phyloP scores from a whole-genome alignment of 345 rosid genomes.

The Citrus trifoliata region DNA sequence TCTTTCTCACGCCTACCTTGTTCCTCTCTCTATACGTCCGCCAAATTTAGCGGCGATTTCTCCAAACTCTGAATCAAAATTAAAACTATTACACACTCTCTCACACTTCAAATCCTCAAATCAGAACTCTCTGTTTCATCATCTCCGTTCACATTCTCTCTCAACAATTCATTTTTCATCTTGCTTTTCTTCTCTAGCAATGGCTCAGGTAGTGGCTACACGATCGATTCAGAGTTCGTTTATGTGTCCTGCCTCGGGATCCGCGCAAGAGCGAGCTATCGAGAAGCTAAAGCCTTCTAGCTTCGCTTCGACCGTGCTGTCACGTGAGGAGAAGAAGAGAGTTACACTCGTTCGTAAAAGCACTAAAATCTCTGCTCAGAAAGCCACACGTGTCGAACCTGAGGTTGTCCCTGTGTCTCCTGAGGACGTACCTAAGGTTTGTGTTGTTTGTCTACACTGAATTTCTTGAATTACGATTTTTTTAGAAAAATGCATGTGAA shows the following conservation, averaged over 20 bases:
- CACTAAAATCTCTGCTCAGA: conserved; percentile 39
- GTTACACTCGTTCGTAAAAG: conserved; percentile 26
- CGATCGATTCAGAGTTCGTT: conserved; percentile 57
- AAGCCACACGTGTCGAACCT: conserved; percentile 53
- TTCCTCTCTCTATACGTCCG: conserved; percentile 31
- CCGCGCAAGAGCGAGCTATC: conserved; percentile 34
- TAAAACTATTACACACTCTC: background rate
- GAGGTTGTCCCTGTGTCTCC: conserved; percentile 71
- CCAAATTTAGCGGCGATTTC: conserved; percentile 53
- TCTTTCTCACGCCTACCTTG: background rate
- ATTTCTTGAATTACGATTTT: background rate
- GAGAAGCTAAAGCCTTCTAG: conserved; percentile 53
- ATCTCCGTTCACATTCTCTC: background rate
- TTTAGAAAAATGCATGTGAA: too few relatives aligned
- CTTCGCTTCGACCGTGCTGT: conserved; percentile 43
- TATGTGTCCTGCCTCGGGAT: conserved; percentile 40
- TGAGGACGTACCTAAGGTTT: conserved; percentile 56
- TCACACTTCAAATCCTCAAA: background rate
- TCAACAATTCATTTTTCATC: conserved; percentile 2
- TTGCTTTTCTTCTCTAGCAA: conserved; percentile 17
- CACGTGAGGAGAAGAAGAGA: conserved; percentile 22
- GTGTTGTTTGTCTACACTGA: conserved; percentile 1
- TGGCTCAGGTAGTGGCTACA: conserved; percentile 83
- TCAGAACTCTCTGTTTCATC: background rate
- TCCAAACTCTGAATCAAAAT: conserved; percentile 21